These are phyloP conservation scores for Bipolaris bicolor DNA, from an alignment of 2,329 filamentous ascomycete genomes.

Conservation along the genomic window DNA sequence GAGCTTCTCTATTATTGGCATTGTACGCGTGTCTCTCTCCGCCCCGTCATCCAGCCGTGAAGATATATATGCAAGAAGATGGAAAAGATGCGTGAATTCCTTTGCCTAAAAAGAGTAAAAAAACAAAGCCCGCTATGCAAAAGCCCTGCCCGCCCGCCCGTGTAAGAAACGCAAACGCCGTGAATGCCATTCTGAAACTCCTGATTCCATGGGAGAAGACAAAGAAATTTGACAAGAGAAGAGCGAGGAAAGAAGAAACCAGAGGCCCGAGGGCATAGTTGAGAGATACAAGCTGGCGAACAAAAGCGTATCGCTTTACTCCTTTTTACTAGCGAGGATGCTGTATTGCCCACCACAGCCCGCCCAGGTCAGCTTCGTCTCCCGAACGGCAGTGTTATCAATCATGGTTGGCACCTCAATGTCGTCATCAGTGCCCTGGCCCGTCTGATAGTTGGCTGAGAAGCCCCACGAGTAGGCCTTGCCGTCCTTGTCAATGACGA, in stretches of 20 bases:
- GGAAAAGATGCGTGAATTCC: slow-evolving; percentile 7
- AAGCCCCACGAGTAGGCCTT: slow-evolving; percentile 82
- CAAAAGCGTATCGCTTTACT: slow-evolving; percentile 15
- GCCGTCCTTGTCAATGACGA: slow-evolving; percentile 72
- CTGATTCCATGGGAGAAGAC: neutral
- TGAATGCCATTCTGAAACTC: slow-evolving; percentile 25
- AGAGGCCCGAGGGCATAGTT: neutral
- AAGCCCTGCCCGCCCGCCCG: slow-evolving; percentile 7
- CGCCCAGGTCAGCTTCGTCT: slow-evolving; percentile 75
- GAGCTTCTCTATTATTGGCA: slow-evolving; percentile 11
- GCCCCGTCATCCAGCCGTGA: neutral
- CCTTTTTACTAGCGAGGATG: slow-evolving; percentile 57
- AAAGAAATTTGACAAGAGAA: slow-evolving; percentile 6
- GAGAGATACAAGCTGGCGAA: no score
- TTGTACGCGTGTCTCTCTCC: neutral
- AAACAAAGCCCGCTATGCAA: slow-evolving; percentile 8
- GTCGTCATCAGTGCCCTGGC: slow-evolving; percentile 78
- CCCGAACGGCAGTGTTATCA: slow-evolving; percentile 81
- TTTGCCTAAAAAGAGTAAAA: slow-evolving; percentile 6
- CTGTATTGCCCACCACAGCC: slow-evolving; percentile 88
- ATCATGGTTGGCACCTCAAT: slow-evolving; percentile 78
- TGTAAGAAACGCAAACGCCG: slow-evolving; percentile 25
- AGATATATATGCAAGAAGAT: slow-evolving; percentile 4
- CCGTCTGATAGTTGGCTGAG: slow-evolving; percentile 79
- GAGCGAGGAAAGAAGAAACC: slow-evolving; percentile 5